These are phyloP conservation scores for Boletus smithii DNA, from an alignment of 1,284 basidiomycete species.

Conservation along the genomic window DNA sequence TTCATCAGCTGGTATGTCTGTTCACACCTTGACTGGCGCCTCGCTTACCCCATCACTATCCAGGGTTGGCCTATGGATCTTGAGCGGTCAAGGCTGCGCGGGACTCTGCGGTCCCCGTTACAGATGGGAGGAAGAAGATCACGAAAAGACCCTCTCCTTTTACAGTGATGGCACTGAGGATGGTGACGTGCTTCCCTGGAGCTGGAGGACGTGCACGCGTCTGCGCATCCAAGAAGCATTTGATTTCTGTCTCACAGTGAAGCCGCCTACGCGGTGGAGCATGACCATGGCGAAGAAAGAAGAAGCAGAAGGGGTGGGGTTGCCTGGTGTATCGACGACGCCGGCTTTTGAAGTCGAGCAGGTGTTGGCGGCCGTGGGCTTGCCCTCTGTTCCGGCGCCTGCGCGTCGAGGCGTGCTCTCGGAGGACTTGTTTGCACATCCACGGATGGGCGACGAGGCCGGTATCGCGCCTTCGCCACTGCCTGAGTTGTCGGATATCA, in stretches of 20 bases:
- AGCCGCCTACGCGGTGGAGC: conserved; percentile 35
- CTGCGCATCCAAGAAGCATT: conserved; percentile 72
- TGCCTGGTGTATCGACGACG: conserved; percentile 27
- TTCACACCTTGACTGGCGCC: neutral
- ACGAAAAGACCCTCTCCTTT: conserved; percentile 53
- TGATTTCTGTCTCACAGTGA: conserved; percentile 69
- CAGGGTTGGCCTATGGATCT: conserved; percentile 71
- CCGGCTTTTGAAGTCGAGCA: conserved; percentile 57
- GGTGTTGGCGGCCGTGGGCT: conserved; percentile 67
- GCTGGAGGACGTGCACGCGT: conserved; percentile 71
- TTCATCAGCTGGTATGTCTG: conserved; percentile 55
- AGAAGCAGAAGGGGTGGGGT: conserved; percentile 31
- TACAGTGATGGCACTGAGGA: conserved; percentile 49
- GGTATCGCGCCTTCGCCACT: conserved; percentile 23
- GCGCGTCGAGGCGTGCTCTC: conserved; percentile 55
- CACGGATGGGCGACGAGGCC: conserved; percentile 31
- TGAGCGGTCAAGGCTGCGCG: conserved; percentile 69
- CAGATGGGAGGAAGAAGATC: conserved; percentile 76
- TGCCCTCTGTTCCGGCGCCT: conserved; percentile 47
- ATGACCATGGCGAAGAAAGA: conserved; percentile 35
- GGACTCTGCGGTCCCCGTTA: conserved; percentile 79
- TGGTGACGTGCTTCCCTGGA: conserved; percentile 59
- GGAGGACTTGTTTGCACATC: conserved; percentile 59
- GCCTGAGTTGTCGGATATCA: conserved; percentile 41
- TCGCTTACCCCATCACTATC: neutral